These are phyloP conservation scores for Fusarium domesticum DNA, from an alignment of 2,329 filamentous ascomycete species.

Conservation along the genomic window DNA sequence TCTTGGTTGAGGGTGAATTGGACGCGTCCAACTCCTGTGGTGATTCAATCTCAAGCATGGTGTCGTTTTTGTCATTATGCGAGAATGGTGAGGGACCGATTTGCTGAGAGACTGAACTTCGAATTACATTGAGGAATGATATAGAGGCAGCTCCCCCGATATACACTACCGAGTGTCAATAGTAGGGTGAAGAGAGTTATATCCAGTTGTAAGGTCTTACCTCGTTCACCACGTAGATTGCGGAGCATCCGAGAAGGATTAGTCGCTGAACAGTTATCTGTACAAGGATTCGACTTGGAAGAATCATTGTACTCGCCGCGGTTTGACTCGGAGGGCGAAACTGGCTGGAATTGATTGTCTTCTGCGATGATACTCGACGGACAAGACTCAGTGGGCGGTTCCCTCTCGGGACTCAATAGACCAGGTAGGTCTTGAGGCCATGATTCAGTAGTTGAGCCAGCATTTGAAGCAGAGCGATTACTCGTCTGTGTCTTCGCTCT, in stretches of 20 bases:
- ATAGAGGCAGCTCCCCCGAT: conserved; percentile 51
- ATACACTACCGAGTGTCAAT: conserved; percentile 36
- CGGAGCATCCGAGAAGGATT: conserved; percentile 44
- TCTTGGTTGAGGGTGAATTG: not conserved
- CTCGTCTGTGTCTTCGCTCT: conserved; percentile 17
- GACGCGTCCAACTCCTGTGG: conserved; percentile 5
- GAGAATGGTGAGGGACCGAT: conserved; percentile 28
- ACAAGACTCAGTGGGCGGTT: conserved; percentile 1
- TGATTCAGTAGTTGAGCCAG: not conserved
- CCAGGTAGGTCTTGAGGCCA: conserved; percentile 1
- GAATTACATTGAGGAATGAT: conserved; percentile 49
- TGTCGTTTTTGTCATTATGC: conserved; percentile 29
- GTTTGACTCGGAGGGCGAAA: conserved; percentile 32
- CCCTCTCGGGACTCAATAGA: not conserved
- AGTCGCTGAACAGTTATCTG: conserved; percentile 12
- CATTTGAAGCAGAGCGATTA: conserved; percentile 5
- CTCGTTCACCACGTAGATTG: conserved; percentile 51
- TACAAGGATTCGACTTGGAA: conserved; percentile 4
- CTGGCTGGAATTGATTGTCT: conserved; percentile 21
- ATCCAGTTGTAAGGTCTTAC: conserved; percentile 29
- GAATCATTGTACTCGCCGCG: conserved; percentile 24
- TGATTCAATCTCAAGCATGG: conserved; percentile 28
- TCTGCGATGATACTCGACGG: conserved; percentile 5
- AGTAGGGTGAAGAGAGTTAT: conserved; percentile 2
- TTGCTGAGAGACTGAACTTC: conserved; percentile 24